Base-by-base conservation (phyloP, 2,329 filamentous ascomycete genomes). In the Talaromyces sp. region DNA sequence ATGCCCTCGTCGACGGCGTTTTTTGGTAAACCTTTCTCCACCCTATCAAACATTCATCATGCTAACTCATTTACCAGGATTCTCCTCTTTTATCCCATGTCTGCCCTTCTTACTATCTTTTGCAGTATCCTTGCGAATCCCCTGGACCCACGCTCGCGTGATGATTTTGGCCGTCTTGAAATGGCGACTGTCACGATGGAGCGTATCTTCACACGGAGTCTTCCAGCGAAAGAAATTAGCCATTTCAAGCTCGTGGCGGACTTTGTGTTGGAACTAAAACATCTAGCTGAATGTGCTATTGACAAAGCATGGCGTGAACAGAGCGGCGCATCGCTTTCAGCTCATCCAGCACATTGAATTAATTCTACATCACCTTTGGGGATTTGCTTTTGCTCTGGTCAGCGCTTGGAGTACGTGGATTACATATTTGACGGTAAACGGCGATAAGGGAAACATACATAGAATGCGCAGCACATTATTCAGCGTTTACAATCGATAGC, bases 71-170 rank as follows among this genome's bases (percentile, higher is more conserved):
- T 1, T 29, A 22, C 3, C 47, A 84, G 82, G 80, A 66, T 77
- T n/a, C 65, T 83, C 3, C 70, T 82, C 2, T 84, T 82, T 59
- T 85, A 85, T 49, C 82, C 82, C 1, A 77, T 82, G 49, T 78
- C 80, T 0, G 82, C 82, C 1, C 69, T 82, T 13, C 70, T 84
- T 48, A 76, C 75, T 1, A 70, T 85, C 0, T 85, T 85, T 60
- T 82, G 79, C 68, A 82, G 80, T 53, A 75, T 84, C 27, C 67
- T 85, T 0, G 68, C 74, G 19, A 71, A 80, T 27, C 82, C 82
- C 0, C 66, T 75, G 0, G 68, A 78, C 22, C 67, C 73, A 0
- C 67, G 75, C 22, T 74, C 79, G 0, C 60, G 69, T 1, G 64
- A 72, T 3, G 82, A 85, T 50, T 60, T 83, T 4, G 71, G 74